Base-by-base conservation (phyloP, 176 grass and related monocot species). In the Triticum timopheevii region DNA sequence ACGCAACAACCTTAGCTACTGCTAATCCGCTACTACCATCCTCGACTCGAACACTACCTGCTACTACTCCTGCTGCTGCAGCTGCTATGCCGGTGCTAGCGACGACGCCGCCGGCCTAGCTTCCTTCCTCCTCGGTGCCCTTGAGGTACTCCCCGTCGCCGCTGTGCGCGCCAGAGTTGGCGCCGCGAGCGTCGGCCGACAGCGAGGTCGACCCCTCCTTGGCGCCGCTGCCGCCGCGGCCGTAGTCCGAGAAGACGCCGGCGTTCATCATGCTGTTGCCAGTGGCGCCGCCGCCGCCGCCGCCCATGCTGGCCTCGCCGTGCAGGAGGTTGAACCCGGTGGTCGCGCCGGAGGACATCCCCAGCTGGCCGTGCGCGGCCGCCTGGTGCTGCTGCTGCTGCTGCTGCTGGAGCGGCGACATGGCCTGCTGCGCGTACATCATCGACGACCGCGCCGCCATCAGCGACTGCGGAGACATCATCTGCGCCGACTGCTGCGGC, bases 251-350 rank as follows among this genome's bases (percentile, higher is more conserved):
- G 74, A 96, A 99, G 22, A 96, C 81, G 76, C 93, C 84, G 11
- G 93, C 70, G 75, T 87, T 87, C 79, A 96, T 87, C 86, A 95
- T 90, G 77, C 62, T 88, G 82, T 89, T 82, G 72, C 84, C 83
- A 4, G 56, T 63, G 4, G 8, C 82, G 1, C 76, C 86, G 20
- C 65, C 82, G 1, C 76, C 86, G 19, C 65, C 85, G 9, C 78
- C 86, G 69, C 97, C 97, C 66, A 97, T 92, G 83, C 94, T 93
- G 27, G 89, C 87, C 78, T 99, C 97, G 1, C 92, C 92, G 22
- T 99, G 97, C 31, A 99, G 92, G 80, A 99, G 92, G 84, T 74
- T 97, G 85, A 94, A 99, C 31, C 97, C 97, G 20, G 87, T 86
- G 72, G 87, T 93, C 17, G 81, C 81, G 47, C 96, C 71, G 10